phyloP scores from a whole-genome alignment of 257 asterid species.

The Ajuga chamaepitys region DNA sequence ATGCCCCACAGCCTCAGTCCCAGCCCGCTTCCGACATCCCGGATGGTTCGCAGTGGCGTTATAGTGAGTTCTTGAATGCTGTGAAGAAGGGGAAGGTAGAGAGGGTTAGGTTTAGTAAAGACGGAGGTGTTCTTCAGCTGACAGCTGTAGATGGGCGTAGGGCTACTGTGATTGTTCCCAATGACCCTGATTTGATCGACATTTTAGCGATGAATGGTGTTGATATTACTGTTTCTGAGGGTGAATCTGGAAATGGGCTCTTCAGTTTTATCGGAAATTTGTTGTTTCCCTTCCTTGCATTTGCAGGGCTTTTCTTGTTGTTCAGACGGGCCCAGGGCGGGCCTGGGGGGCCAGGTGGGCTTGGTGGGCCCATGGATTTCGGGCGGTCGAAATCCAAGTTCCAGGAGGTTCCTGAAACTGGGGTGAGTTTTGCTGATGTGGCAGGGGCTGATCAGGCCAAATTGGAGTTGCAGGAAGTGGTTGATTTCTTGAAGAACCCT shows the following conservation, averaged over 20 bases:
- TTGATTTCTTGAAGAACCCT: constrained; percentile 92
- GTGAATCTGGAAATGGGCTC: constrained; percentile 80
- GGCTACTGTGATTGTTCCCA: constrained; percentile 79
- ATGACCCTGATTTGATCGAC: constrained; percentile 90
- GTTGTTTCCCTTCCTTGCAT: constrained; percentile 67
- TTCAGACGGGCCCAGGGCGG: constrained; percentile 93
- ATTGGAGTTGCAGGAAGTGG: constrained; percentile 92
- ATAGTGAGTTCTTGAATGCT: constrained; percentile 89
- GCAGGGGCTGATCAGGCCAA: constrained; percentile 99
- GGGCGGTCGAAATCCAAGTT: constrained; percentile 94
- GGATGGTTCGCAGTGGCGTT: constrained; percentile 85
- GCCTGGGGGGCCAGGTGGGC: constrained; percentile 95
- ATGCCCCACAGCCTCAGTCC: constrained; percentile 79
- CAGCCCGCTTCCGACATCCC: constrained; percentile 68
- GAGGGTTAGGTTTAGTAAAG: constrained; percentile 87
- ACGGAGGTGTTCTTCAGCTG: constrained; percentile 79
- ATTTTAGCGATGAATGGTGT: constrained; percentile 96
- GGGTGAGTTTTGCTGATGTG: constrained; percentile 83
- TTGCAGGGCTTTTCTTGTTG: constrained; percentile 77
- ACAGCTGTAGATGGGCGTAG: constrained; percentile 90
- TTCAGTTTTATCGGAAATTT: constrained; percentile 72
- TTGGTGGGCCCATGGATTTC: constrained; percentile 98
- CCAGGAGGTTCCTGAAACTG: constrained; percentile 97
- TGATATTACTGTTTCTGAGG: constrained; percentile 90
- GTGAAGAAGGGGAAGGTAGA: constrained; percentile 97